A percentile compares a stretch with the other conserved stretches of the same genome.
phyloP scores from a whole-genome alignment of 371 early-diverging fungal species.

The Encephalitozoon hellem region DNA sequence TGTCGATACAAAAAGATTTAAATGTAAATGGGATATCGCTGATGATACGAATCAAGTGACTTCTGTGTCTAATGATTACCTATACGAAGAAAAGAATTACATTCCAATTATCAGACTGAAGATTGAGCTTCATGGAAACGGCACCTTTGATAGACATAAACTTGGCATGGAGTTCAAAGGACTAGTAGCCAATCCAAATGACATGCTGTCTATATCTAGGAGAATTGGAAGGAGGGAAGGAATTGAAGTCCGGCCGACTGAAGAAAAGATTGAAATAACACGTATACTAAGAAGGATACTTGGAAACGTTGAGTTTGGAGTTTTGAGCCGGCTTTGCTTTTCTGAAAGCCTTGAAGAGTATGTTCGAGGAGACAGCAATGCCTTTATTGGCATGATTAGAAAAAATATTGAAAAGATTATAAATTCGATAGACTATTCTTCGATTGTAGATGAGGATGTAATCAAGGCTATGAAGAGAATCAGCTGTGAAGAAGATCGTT shows the following conservation, averaged over 20 bases:
- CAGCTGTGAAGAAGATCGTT: background rate
- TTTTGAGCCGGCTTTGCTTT: background rate
- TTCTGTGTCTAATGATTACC: slow-evolving; percentile 53
- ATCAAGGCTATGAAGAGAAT: slow-evolving; percentile 9
- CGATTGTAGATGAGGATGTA: slow-evolving; percentile 15
- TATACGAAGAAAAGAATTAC: slow-evolving; percentile 68
- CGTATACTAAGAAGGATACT: slow-evolving; percentile 2
- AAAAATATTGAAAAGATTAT: background rate
- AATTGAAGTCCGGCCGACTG: background rate
- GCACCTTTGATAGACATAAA: slow-evolving; percentile 70
- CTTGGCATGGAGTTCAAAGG: slow-evolving; percentile 73
- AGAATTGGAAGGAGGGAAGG: slow-evolving; percentile 25
- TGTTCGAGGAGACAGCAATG: slow-evolving; percentile 25
- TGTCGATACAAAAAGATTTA: background rate
- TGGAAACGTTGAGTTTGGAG: slow-evolving; percentile 7
- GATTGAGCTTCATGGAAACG: slow-evolving; percentile 66
- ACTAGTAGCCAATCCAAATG: slow-evolving; percentile 81
- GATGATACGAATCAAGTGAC: slow-evolving; percentile 66
- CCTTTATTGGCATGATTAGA: slow-evolving; percentile 15
- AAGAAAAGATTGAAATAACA: slow-evolving; percentile 10
- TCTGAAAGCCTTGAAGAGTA: slow-evolving; percentile 33
- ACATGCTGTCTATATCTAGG: slow-evolving; percentile 72
- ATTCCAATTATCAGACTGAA: slow-evolving; percentile 67
- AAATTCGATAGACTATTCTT: background rate
- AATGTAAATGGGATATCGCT: slow-evolving; percentile 61